Base-by-base conservation (phyloP, 2,329 filamentous ascomycete species). In the Penicillium sp. region DNA sequence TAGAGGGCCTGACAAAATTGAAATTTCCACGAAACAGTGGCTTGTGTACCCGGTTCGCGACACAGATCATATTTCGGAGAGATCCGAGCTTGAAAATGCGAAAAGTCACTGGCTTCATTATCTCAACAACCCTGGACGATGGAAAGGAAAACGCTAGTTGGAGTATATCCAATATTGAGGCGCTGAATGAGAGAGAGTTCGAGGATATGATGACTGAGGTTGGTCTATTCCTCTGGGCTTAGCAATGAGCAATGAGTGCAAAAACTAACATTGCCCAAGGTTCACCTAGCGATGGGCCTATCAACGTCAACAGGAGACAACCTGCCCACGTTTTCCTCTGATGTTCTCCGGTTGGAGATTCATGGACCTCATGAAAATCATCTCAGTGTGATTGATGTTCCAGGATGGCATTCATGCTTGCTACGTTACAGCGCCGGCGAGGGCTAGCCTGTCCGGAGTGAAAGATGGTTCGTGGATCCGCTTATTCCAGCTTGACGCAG, bases 371-470 rank as follows among this genome's bases (percentile, higher is more conserved):
- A 69, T 1, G 62, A 76, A 41, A 60, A 73, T 34, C 70, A 71
- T 47, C 67, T 78, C 4, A 78, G 71, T 27, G 65, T 81, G 1
- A 74, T 79, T 19, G 76, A 80, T 57, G 67, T 80, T 2, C 78
- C 77, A 3, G 76, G 78, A 0, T n/a, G n/a, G n/a, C n/a, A n/a
- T n/a, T n/a, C n/a, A n/a, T n/a, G n/a, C n/a, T n/a, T n/a, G n/a
- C n/a, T n/a, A n/a, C n/a, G n/a, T n/a, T n/a, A n/a, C n/a, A n/a
- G n/a, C n/a, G n/a, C n/a, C n/a, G n/a, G n/a, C n/a, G n/a, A n/a
- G n/a, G n/a, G n/a, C n/a, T n/a, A n/a, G n/a, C n/a, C n/a, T n/a
- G n/a, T n/a, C n/a, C n/a, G n/a, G n/a, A n/a, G n/a, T n/a, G n/a
- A n/a, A n/a, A n/a, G n/a, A n/a, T n/a, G n/a, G n/a, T n/a, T n/a